These are phyloP conservation scores for Cadophora malorum DNA, from an alignment of 2,329 filamentous ascomycete genomes.

Conservation along the genomic window DNA sequence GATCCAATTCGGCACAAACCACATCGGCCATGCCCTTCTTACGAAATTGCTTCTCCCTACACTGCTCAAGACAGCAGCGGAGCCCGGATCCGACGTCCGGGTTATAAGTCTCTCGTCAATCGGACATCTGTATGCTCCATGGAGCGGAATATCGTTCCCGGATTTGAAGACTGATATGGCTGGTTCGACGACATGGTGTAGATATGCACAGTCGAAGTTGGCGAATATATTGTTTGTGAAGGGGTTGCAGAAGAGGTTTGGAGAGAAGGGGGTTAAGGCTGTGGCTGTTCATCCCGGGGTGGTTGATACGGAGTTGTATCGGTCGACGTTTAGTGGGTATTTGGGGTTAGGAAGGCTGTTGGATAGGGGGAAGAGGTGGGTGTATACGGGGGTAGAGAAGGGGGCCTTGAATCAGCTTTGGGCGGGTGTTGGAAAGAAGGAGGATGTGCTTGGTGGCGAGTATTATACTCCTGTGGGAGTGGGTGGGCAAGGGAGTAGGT, in stretches of 20 bases:
- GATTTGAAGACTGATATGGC: conserved; percentile 40
- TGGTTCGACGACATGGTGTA: conserved; percentile 18
- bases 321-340: conserved; percentile 20
- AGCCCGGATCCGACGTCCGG: conserved; percentile 33
- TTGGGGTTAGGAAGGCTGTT: conserved; percentile 19
- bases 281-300: conserved; percentile 33
- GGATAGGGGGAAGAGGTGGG: conserved; percentile 20
- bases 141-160: conserved; percentile 43
- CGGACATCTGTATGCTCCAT: conserved; percentile 25
- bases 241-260: conserved; percentile 19
- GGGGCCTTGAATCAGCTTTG: conserved; percentile 29
- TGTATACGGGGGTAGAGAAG: conserved; percentile 24
- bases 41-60: conserved; percentile 48
- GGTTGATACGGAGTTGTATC: conserved; percentile 29
- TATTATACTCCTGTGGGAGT: conserved; percentile 50
- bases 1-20: conserved; percentile 56
- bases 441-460: conserved; percentile 44
- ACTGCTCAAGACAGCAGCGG: conserved; percentile 41
- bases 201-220: conserved; percentile 37
- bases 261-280: conserved; percentile 23
- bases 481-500: conserved; percentile 32
- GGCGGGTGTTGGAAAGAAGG: conserved; percentile 22
- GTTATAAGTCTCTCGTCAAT: conserved; percentile 32
- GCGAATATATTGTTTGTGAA: conserved; percentile 27
- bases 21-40: conserved; percentile 56